Conservation (phyloP, 2,329 filamentous ascomycete genomes). For the Cadophora sp. region DNA sequence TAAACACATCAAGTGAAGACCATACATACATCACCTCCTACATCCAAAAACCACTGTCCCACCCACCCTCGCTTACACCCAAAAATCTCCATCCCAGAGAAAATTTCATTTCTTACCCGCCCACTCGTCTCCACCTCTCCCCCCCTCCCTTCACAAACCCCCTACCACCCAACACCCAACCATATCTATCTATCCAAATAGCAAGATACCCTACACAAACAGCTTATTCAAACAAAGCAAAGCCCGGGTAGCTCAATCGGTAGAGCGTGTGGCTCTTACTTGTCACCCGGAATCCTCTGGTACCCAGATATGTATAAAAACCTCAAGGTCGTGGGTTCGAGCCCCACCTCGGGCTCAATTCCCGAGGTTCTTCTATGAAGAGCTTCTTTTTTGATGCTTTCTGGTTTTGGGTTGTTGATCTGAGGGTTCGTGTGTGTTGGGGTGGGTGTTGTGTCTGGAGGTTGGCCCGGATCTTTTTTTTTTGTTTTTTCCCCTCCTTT, state of each 20-base stretch:
- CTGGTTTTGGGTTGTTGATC: neutral
- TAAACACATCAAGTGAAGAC: too few relatives aligned
- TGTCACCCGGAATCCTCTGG: too few relatives aligned
- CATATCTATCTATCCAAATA: neutral
- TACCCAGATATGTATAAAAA: neutral
- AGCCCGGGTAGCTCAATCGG: conserved; percentile 43
- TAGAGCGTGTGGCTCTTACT: conserved; percentile 44
- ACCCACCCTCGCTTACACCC: neutral
- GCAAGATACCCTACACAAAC: neutral
- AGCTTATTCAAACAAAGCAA: neutral
- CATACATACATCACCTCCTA: neutral
- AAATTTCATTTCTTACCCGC: neutral
- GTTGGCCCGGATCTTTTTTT: too few relatives aligned
- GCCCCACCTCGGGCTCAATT: conserved; percentile 13
- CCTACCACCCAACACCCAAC: neutral
- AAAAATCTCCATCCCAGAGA: neutral
- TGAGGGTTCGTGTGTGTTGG: too few relatives aligned
- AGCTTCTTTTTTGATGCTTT: neutral
- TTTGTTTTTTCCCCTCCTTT: too few relatives aligned
- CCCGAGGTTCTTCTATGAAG: neutral
- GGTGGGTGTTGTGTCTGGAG: too few relatives aligned
- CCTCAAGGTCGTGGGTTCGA: conserved; percentile 15
- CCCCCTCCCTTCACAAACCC: too few relatives aligned
- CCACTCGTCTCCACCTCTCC: neutral
- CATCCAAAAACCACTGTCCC: neutral